phyloP scores from a whole-genome alignment of 2,329 filamentous ascomycete genomes.

The Aureobasidium leucospermi region DNA sequence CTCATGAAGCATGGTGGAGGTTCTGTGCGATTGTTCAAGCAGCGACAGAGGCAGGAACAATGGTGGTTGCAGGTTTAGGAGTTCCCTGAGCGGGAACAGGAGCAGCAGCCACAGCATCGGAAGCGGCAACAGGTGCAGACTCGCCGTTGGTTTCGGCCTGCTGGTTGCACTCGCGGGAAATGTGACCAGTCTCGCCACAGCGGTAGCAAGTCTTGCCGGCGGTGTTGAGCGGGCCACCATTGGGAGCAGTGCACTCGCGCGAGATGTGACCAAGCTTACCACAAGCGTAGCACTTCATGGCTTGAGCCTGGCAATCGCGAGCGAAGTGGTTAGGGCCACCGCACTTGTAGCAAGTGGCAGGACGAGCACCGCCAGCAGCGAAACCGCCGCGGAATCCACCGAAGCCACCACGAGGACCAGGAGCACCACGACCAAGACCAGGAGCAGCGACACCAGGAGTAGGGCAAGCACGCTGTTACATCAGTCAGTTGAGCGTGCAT shows the following conservation, averaged over 20 bases:
- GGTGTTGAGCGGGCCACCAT: conserved; percentile 90
- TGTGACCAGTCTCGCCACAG: conserved; percentile 91
- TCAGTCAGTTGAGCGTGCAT: not conserved
- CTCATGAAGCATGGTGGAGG: conserved; percentile 1
- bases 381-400: conserved; percentile 61
- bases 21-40: conserved; percentile 28
- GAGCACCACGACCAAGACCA: conserved; percentile 53
- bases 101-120: conserved; percentile 34
- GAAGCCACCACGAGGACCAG: conserved; percentile 29
- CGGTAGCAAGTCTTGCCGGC: conserved; percentile 98
- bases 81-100: conserved; percentile 36
- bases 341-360: conserved; percentile 63
- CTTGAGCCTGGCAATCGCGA: conserved; percentile 94
- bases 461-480: conserved; percentile 66
- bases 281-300: conserved; percentile 97
- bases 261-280: conserved; percentile 94
- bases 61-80: conserved; percentile 30
- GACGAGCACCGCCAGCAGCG: conserved; percentile 56
- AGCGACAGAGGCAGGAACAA: conserved; percentile 37
- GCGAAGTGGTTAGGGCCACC: conserved; percentile 94
- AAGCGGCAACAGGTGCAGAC: conserved; percentile 29
- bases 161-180: conserved; percentile 81
- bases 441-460: conserved; percentile 59
- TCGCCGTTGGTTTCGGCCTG: conserved; percentile 50
- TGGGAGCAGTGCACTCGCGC: conserved; percentile 90